Evolutionary conservation across 495 filamentous ascomycete genomes (phyloP), one percentile per base, ranked within the genome.

Genomic region (Neurospora sp.): DNA sequence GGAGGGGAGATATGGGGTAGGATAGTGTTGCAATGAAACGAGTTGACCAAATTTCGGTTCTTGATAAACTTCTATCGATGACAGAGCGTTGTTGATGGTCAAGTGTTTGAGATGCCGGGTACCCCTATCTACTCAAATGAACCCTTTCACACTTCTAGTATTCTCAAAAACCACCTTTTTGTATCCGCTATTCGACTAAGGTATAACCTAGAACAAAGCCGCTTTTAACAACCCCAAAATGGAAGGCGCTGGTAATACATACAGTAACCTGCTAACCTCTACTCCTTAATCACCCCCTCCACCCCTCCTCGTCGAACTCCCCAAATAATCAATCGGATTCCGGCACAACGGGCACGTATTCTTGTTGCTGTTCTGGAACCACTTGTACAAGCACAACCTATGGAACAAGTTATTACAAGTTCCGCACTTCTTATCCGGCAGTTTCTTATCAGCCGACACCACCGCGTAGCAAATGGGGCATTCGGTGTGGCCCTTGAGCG

Each of bases 391-490:
- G 84, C 95, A 99, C 7, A 88, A 86, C 6, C 90, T 88, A 83
- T 99, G 96, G 84, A 98, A 99, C 71, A 91, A 83, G 82, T 99
- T 93, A 84, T 94, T 94, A 86, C 96, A 99, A 5, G 96, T 98
- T 70, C 87, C 86, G 83, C 96, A 99, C 69, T 89, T 86, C 83
- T 97, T 98, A 78, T 92, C 94, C 1, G 96, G 96, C 75, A 96
- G 88, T 82, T 91, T 90, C 85, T 92, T 92, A 79, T 97, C 94
- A 18, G 87, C 89, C 38, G 92, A 91, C 71, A 99, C 91, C 76
- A 98, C 94, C 66, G 90, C 93, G 83, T 98, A 98, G 84, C 96
- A 99, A 79, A 98, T 98, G 5, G 96, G 93, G 78, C 96, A 99
- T 83, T 98, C 96, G 14, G 88, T 94, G 80, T 98, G 94, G 4